A percentile compares a stretch with the other conserved stretches of the same genome.
These are phyloP conservation scores for Candida michaelii DNA, from an alignment of 805 yeast genomes.

Conservation along the genomic window DNA sequence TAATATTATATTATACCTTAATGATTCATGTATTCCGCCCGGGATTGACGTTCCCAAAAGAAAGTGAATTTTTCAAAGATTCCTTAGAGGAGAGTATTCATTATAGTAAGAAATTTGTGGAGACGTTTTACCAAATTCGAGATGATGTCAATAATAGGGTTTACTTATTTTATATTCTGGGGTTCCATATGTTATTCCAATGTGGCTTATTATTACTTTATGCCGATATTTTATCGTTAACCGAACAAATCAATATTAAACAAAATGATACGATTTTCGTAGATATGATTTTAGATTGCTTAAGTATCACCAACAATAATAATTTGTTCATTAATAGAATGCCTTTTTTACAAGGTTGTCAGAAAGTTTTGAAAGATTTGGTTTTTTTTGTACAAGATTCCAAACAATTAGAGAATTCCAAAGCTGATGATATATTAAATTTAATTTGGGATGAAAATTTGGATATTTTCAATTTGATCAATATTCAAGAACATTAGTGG, in stretches of 20 bases:
- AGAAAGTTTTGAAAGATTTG: background rate
- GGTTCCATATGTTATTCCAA: slow-evolving; percentile 8
- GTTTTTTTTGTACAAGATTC: background rate
- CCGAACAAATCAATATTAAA: background rate
- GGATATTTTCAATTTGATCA: slow-evolving; percentile 1
- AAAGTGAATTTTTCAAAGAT: slow-evolving; percentile 2
- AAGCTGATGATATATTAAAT: slow-evolving; percentile 2
- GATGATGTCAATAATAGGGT: slow-evolving; percentile 3
- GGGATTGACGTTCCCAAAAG: slow-evolving; percentile 2
- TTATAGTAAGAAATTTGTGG: background rate
- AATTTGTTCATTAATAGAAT: background rate
- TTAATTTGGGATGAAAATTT: slow-evolving; percentile 6
- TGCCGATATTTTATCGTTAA: slow-evolving; percentile 2
- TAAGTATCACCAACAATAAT: background rate
- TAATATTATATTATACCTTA: background rate
- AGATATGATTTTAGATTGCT: background rate
- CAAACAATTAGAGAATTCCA: background rate
- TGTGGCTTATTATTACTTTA: slow-evolving; percentile 1
- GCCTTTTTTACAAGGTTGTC: slow-evolving; percentile 1
- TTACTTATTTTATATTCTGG: slow-evolving; percentile 2
- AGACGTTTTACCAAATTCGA: slow-evolving; percentile 2
- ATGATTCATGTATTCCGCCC: slow-evolving; percentile 5
- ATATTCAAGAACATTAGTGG: background rate
- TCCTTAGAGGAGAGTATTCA: background rate
- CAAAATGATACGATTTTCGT: background rate